Conservation (phyloP, 352 stramenopile species). For the Stephanocyclus meneghinianus region DNA sequence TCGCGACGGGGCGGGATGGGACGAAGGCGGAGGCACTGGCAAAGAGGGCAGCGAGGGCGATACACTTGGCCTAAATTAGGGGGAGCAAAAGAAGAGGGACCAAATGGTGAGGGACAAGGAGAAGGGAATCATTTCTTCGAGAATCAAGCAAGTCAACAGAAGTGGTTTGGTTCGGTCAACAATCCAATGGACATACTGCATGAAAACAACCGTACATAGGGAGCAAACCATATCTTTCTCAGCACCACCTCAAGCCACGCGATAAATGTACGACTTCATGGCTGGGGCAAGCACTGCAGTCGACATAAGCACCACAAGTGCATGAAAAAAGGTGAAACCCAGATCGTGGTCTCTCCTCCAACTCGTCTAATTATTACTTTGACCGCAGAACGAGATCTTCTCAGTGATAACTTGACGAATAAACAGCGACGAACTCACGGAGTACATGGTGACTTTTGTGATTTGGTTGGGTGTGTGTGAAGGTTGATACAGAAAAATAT, state of each 20-base stretch:
- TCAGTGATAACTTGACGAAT: neutral
- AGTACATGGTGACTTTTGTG: conserved; percentile 10
- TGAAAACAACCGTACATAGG: too few relatives aligned
- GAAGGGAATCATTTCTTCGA: neutral
- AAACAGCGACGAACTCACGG: neutral
- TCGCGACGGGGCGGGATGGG: conserved; percentile 26
- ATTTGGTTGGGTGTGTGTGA: neutral
- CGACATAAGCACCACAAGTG: too few relatives aligned
- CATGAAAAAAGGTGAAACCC: too few relatives aligned
- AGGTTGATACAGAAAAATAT: neutral
- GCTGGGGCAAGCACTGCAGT: too few relatives aligned
- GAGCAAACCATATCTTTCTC: too few relatives aligned
- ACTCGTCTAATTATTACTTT: too few relatives aligned
- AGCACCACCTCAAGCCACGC: too few relatives aligned
- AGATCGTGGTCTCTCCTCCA: too few relatives aligned
- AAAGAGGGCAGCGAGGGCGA: conserved; percentile 69
- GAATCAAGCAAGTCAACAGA: too few relatives aligned
- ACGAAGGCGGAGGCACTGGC: conserved; percentile 70
- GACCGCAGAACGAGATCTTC: neutral
- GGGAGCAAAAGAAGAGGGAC: neutral
- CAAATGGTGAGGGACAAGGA: neutral
- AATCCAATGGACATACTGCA: too few relatives aligned
- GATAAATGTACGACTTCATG: too few relatives aligned
- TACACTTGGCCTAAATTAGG: conserved; percentile 42
- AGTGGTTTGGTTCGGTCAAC: too few relatives aligned